phyloP scores from a whole-genome alignment of 345 rosid genomes.

The Arabis alpina region DNA sequence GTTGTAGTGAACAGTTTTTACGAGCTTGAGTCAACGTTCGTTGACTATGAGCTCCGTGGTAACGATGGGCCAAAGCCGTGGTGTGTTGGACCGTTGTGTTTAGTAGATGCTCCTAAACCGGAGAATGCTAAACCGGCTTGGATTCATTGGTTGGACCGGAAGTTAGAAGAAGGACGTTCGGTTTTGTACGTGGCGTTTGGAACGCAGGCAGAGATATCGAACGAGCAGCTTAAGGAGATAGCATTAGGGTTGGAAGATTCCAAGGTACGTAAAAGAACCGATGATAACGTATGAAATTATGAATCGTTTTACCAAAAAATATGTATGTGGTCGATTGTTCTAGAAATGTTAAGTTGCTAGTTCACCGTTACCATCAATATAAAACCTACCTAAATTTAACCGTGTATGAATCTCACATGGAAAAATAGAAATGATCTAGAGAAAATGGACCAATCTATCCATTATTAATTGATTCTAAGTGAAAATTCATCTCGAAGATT shows the following conservation, averaged over 20 bases:
- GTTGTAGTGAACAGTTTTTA: slow-evolving; percentile 55
- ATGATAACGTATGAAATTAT: not conserved
- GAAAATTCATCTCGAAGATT: too few species aligned
- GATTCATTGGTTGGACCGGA: slow-evolving; percentile 67
- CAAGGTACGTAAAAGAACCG: slow-evolving; percentile 20
- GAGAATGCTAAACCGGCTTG: slow-evolving; percentile 44
- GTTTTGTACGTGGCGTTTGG: slow-evolving; percentile 81
- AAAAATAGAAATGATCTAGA: too few species aligned
- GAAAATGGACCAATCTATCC: too few species aligned
- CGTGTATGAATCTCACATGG: too few species aligned
- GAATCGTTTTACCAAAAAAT: too few species aligned
- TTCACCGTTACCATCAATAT: too few species aligned
- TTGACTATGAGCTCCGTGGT: slow-evolving; percentile 40
- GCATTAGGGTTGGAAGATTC: slow-evolving; percentile 60
- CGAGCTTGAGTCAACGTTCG: slow-evolving; percentile 62
- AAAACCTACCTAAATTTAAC: too few species aligned
- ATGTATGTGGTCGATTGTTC: too few species aligned
- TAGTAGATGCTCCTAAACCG: slow-evolving; percentile 25
- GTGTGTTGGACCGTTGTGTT: slow-evolving; percentile 68
- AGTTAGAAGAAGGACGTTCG: slow-evolving; percentile 44
- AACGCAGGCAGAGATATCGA: slow-evolving; percentile 62
- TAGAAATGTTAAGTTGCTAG: too few species aligned
- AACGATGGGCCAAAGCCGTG: slow-evolving; percentile 27
- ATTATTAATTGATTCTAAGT: too few species aligned
- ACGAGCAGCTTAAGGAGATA: slow-evolving; percentile 58